phyloP scores from a whole-genome alignment of 2,329 filamentous ascomycete genomes.

The Hypoxylon sp. region DNA sequence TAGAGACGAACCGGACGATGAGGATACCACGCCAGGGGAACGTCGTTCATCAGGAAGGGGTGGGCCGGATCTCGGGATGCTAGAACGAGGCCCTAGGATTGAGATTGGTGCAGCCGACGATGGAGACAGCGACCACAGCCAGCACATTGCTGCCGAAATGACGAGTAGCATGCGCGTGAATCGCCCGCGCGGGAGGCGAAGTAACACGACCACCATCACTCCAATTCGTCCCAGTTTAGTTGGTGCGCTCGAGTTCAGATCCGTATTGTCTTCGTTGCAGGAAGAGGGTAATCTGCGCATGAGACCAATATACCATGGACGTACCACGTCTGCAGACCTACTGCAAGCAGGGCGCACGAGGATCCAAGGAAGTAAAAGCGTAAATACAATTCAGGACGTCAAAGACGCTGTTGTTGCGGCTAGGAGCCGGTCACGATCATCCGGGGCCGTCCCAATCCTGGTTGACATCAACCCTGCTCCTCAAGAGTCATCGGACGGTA shows the following conservation, averaged over 20 bases:
- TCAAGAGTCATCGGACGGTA: constrained; percentile 55
- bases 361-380: constrained; percentile 34
- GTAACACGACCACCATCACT: constrained; percentile 81
- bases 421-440: constrained; percentile 64
- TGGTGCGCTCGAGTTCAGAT: constrained; percentile 93
- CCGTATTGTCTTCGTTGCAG: constrained; percentile 88
- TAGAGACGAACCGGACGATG: constrained; percentile 73
- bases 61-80: constrained; percentile 58
- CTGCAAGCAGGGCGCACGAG: constrained; percentile 25
- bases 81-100: constrained; percentile 64
- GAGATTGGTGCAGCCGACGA: constrained; percentile 60
- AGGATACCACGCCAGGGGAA: constrained; percentile 57
- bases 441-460: constrained; percentile 58
- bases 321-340: constrained; percentile 78
- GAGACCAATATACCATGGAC: constrained; percentile 73
- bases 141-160: constrained; percentile 82
- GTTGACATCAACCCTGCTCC: constrained; percentile 60
- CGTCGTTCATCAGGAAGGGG: constrained; percentile 50
- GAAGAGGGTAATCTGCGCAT: constrained; percentile 83
- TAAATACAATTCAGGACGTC: constrained; percentile 39
- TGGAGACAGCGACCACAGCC: constrained; percentile 68
- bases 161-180: constrained; percentile 93
- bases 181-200: constrained; percentile 74
- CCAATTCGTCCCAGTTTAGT: constrained; percentile 94
- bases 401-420: constrained; percentile 35